Conservation (phyloP, 768 basidiomycete genomes). For the Chalciporus pseudorubinellus region DNA sequence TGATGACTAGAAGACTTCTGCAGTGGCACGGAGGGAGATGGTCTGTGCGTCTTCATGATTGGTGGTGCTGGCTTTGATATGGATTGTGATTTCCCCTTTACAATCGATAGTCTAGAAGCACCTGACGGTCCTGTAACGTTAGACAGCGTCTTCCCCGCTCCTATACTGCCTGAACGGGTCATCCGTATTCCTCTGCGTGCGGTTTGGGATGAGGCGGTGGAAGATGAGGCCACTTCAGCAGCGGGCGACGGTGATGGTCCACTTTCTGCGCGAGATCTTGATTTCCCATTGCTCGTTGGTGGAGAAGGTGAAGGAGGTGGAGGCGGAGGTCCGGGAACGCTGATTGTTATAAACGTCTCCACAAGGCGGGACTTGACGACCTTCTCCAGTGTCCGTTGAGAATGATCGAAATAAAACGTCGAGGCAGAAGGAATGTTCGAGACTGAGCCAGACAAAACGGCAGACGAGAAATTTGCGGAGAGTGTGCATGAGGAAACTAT, state of each 20-base stretch:
- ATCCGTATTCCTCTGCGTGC: constrained; percentile 14
- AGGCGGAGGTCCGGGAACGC: constrained; percentile 32
- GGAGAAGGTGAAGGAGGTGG: constrained; percentile 26
- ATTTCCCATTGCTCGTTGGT: constrained; percentile 22
- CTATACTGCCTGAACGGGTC: constrained; percentile 16
- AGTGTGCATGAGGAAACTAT: constrained; percentile 42
- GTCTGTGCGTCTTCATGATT: constrained; percentile 20
- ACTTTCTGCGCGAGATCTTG: constrained; percentile 26
- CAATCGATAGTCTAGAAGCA: constrained; percentile 9
- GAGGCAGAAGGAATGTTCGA: constrained; percentile 24
- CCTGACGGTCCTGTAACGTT: constrained; percentile 3
- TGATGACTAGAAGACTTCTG: constrained; percentile 27
- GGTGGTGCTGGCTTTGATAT: constrained; percentile 14
- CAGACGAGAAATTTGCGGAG: constrained; percentile 11
- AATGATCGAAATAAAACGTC: constrained; percentile 52
- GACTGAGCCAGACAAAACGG: neutral
- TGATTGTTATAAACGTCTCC: constrained; percentile 70
- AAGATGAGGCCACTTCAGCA: neutral
- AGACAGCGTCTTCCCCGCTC: constrained; percentile 16
- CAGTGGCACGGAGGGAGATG: constrained; percentile 24
- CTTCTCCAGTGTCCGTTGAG: constrained; percentile 67
- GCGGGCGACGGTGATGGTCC: constrained; percentile 16
- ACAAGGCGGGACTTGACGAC: constrained; percentile 71
- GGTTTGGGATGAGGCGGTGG: constrained; percentile 3
- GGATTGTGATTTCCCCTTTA: constrained; percentile 18